Percentiles rank a stretch among this genome's conserved stretches.
Conservation (phyloP, 1,284 basidiomycete species). For the Anthracocystis walkeri region DNA sequence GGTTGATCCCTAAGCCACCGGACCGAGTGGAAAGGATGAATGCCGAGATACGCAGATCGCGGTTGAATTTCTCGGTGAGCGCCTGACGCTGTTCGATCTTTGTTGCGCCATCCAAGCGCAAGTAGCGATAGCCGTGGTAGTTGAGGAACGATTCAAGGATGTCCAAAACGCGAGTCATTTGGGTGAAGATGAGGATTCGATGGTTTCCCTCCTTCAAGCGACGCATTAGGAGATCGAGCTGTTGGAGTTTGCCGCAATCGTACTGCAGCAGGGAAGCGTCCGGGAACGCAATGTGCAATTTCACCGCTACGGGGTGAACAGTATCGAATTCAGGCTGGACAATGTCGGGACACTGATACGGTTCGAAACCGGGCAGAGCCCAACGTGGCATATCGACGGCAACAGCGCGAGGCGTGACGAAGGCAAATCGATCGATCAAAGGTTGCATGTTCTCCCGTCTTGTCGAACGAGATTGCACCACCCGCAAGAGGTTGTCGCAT, state of each 20-base stretch:
- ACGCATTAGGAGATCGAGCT: constrained; percentile 81
- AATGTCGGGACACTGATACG: constrained; percentile 32
- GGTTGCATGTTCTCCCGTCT: constrained; percentile 76
- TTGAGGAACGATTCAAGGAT: constrained; percentile 94
- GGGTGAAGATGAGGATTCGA: constrained; percentile 92
- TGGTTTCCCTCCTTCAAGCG: constrained; percentile 88
- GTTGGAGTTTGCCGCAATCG: constrained; percentile 95
- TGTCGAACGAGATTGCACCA: constrained; percentile 74
- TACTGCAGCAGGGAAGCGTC: constrained; percentile 91
- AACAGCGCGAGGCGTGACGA: constrained; percentile 83
- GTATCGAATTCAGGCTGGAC: constrained; percentile 69
- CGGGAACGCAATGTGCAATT: constrained; percentile 92
- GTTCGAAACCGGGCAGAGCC: constrained; percentile 73
- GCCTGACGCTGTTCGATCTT: constrained; percentile 96
- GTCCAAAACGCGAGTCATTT: constrained; percentile 95
- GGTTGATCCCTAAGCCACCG: constrained; percentile 94
- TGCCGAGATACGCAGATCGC: constrained; percentile 86
- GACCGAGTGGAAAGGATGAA: constrained; percentile 94
- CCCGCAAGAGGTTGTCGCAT: constrained; percentile 71
- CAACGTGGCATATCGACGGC: constrained; percentile 80
- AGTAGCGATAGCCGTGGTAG: constrained; percentile 91
- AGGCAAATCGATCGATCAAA: constrained; percentile 81
- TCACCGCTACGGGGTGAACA: constrained; percentile 81
- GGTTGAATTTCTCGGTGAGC: constrained; percentile 96
- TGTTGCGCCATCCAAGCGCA: constrained; percentile 91